phyloP scores from a whole-genome alignment of 83 land plant genomes.

The Thuja plicata region DNA sequence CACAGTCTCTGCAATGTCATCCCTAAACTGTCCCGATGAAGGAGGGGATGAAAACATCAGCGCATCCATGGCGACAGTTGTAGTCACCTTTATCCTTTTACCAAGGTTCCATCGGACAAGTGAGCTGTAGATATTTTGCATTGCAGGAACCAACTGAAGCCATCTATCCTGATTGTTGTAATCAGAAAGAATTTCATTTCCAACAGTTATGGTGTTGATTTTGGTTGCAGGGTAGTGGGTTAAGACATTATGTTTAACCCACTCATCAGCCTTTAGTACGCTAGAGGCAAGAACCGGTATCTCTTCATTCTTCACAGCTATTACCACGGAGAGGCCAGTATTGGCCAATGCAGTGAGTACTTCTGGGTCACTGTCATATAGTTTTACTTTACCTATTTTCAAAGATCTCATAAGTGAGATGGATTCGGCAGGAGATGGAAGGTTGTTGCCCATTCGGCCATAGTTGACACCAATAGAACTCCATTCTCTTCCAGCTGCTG shows the following conservation, averaged over 20 bases:
- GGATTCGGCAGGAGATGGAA: conserved; percentile 41
- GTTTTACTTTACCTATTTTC: conserved; percentile 12
- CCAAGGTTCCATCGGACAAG: conserved; percentile 35
- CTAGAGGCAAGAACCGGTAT: conserved; percentile 18
- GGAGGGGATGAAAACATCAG: conserved; percentile 25
- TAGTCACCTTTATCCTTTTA: conserved; percentile 46
- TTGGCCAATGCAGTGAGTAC: conserved; percentile 19
- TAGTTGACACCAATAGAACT: conserved; percentile 59
- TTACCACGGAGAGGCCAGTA: conserved; percentile 11
- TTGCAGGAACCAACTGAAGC: conserved; percentile 42
- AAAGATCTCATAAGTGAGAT: conserved; percentile 12
- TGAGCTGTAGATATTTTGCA: conserved; percentile 53
- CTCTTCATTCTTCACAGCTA: conserved; percentile 21
- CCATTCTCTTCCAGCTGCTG: conserved; percentile 11
- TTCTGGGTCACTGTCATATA: conserved; percentile 17
- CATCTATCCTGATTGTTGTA: conserved; percentile 21
- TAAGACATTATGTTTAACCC: conserved; percentile 57
- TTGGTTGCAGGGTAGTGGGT: conserved; percentile 34
- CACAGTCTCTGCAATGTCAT: conserved; percentile 16
- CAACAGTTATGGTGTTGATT: conserved; percentile 56
- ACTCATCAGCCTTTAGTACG: conserved; percentile 40
- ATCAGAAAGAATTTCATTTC: conserved; percentile 40
- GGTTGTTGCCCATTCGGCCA: conserved; percentile 65
- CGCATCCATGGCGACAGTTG: conserved; percentile 31
- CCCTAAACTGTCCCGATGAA: conserved; percentile 22